Percentiles rank a stretch among this genome's conserved stretches.
Conservation (phyloP, 768 basidiomycete species). For the Pleurotus salmoneostramineus region DNA sequence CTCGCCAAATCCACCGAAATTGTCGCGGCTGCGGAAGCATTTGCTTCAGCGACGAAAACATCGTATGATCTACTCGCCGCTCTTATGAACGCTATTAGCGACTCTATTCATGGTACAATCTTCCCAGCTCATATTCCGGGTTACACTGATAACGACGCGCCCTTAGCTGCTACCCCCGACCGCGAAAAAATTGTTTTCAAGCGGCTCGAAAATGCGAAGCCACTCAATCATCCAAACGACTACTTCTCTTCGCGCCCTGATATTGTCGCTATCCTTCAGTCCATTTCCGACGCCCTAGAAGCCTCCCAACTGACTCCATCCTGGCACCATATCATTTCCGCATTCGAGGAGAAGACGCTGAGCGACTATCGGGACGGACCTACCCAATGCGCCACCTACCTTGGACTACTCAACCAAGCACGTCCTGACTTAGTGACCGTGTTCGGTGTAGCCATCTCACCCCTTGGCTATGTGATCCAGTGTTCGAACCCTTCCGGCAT, state of each 20-base stretch:
- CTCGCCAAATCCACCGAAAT: not conserved
- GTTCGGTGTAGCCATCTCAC: not conserved
- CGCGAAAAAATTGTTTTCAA: not conserved
- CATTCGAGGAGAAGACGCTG: not conserved
- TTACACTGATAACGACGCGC: not conserved
- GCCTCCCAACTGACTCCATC: not conserved
- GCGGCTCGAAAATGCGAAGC: no score
- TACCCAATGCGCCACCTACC: not conserved
- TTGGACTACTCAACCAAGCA: not conserved
- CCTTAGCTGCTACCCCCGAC: not conserved
- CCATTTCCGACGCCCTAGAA: not conserved
- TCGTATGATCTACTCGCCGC: not conserved
- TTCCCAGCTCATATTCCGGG: not conserved
- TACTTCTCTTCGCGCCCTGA: not conserved
- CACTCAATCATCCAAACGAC: not conserved
- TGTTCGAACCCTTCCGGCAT: not conserved
- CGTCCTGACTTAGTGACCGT: conserved; percentile 1
- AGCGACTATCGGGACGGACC: not conserved
- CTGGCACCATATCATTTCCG: not conserved
- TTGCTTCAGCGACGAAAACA: not conserved
- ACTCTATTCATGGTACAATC: not conserved
- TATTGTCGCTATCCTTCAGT: not conserved
- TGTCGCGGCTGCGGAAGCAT: not conserved
- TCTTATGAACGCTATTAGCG: not conserved
- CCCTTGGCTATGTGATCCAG: not conserved